A percentile compares a stretch with the other conserved stretches of the same genome.
These are phyloP conservation scores for Gnomoniopsis smithogilvyi DNA, from an alignment of 2,329 filamentous ascomycete genomes.

Conservation along the genomic window DNA sequence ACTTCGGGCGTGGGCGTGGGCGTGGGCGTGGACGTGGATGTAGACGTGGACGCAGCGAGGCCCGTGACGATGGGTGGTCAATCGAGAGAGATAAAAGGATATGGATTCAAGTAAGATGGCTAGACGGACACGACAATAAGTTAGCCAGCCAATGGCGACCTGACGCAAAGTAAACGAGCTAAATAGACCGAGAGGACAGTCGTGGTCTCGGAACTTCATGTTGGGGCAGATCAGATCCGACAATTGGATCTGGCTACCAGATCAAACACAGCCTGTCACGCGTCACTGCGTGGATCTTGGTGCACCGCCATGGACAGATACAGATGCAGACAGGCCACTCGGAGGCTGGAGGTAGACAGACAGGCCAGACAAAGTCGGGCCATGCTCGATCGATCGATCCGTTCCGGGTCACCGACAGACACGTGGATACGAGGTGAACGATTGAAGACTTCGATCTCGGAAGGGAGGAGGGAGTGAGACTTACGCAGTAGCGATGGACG, in stretches of 20 bases:
- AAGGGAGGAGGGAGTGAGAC: neutral
- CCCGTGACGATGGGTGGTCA: neutral
- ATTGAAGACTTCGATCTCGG: neutral
- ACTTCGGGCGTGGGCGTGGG: neutral
- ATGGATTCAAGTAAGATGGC: constrained; percentile 18
- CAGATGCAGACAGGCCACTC: neutral
- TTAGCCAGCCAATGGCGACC: constrained; percentile 7
- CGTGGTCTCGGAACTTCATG: constrained; percentile 5
- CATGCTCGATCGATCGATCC: neutral
- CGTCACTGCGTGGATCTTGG: neutral
- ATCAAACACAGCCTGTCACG: constrained; percentile 1
- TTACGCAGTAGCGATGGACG: constrained; percentile 18
- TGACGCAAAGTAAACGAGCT: constrained; percentile 14
- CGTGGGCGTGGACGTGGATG: too few relatives aligned
- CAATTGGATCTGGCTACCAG: constrained; percentile 4
- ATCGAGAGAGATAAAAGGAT: constrained; percentile 11
- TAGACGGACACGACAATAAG: neutral
- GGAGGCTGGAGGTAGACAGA: neutral
- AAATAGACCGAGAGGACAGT: neutral
- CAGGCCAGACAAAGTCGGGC: neutral
- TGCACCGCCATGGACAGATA: neutral
- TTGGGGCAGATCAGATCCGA: constrained; percentile 5
- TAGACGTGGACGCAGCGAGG: too few relatives aligned
- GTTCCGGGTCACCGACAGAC: neutral
- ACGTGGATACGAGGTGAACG: neutral